Evolutionary conservation across 371 early-diverging fungal genomes (phyloP), one percentile per base, ranked within the genome.

Genomic region (Ecytonucleospora hepatopenaei): DNA sequence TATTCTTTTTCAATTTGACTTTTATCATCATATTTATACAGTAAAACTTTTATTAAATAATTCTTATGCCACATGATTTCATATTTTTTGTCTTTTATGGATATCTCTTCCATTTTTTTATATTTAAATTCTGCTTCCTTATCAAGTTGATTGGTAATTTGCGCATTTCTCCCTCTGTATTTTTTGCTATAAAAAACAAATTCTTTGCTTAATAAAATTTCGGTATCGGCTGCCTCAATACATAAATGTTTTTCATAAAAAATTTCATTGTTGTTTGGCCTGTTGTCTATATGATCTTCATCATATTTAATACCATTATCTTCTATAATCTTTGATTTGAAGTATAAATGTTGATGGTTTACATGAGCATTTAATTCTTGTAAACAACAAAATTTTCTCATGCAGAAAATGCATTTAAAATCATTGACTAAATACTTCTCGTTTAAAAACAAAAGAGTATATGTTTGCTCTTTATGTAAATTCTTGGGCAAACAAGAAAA

Each of bases 281-380:
- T n/a, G n/a, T n/a, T n/a, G n/a, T n/a, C n/a, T n/a, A n/a, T n/a
- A n/a, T n/a, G n/a, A 8, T 23, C 32, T 58, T 32, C 35, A 23
- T 23, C 19, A 48, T 54, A 12, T 19, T 19, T 12, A 19, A 4
- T 32, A 15, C 17, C 23, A n/a, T n/a, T n/a, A n/a, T 32, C 19
- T 23, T 58, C 30, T 32, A 15, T 48, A 8, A 54, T 58, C 19
- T 58, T 23, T 19, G 48, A 35, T 17, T n/a, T n/a, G 19, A 23
- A 58, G 23, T 58, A 58, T 8, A 32, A 19, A 21, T 58, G 59
- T 15, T 19, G 23, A 21, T 54, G 19, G 51, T 58, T 58, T 32
- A 58, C 23, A 21, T 58, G 59, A 8, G 15, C 19, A 12, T 32
- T 54, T n/a, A 58, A 23, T 4, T 19, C 53, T 12, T 21, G 5